Evolutionary conservation across 2,329 filamentous ascomycete genomes (phyloP), one percentile per base, ranked within the genome.

Genomic region (Arthrobotrys iridis): DNA sequence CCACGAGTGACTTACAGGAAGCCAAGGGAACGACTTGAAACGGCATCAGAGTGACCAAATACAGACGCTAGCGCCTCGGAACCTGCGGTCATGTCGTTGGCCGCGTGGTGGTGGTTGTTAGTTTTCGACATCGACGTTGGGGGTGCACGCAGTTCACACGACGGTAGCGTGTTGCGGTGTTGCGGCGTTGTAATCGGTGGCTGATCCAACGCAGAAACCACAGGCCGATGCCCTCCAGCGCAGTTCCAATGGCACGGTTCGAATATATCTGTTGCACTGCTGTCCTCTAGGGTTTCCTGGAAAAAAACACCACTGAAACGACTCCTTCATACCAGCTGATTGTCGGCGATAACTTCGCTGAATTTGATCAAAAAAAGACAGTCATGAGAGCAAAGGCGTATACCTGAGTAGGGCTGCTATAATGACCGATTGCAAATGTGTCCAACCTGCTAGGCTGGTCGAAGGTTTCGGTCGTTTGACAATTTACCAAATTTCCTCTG

Each of bases 401-500:
- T n/a, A 28, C 26, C n/a, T 52, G n/a, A n/a, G 33, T 26, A 26
- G 22, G 48, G 11, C 30, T 50, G 22, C 24, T n/a, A n/a, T n/a
- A n/a, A n/a, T n/a, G n/a, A n/a, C n/a, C n/a, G 24, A 22, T 52
- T 28, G 13, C 8, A 28, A 50, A 28, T 33, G 22, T 15, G 11
- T 20, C 2, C 24, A 52, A 6, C 28, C 15, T 22, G 18, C n/a
- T 37, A 6, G 22, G 18, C 30, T 26, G 28, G 13, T 46, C 10
- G 6, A 37, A n/a, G n/a, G n/a, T 7, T 43, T 20, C 6, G 15
- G 13, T 43, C 41, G 64, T 68, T 68, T 68, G 64, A 59, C 64
- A 35, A 18, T 67, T 60, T 30, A 33, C 45, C 26, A 46, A 57
- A 55, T 66, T 66, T 43, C 62, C 48, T 43, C 15, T 40, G 48